A percentile compares a stretch with the other conserved stretches of the same genome.
These are phyloP conservation scores for Saccharomyces hybrid DNA, from an alignment of 1,139 yeast genomes.

Conservation along the genomic window DNA sequence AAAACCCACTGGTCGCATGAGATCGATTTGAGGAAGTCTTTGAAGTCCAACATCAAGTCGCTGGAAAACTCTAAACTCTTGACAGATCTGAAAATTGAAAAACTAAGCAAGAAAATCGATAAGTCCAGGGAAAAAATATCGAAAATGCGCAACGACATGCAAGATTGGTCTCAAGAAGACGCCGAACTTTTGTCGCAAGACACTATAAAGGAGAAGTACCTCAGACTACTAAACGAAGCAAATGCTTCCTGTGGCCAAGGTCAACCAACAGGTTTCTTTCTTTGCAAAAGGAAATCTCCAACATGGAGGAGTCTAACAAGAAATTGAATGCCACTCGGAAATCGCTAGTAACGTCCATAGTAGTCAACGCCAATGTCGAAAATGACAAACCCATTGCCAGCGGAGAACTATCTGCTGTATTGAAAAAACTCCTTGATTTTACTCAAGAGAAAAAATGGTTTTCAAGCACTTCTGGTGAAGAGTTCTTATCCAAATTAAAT, in stretches of 20 bases:
- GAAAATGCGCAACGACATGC: constrained; percentile 28
- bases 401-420: constrained; percentile 9
- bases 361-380: neutral
- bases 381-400: neutral
- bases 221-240: neutral
- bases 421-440: constrained; percentile 18
- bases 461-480: constrained; percentile 18
- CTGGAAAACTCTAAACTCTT: constrained; percentile 30
- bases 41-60: constrained; percentile 30
- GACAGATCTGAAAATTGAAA: constrained; percentile 27
- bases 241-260: neutral
- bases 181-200: constrained; percentile 14
- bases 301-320: constrained; percentile 9
- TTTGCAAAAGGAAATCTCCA: neutral
- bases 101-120: constrained; percentile 24
- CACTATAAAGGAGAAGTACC: constrained; percentile 6
- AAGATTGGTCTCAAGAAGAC: constrained; percentile 18
- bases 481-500: constrained; percentile 18
- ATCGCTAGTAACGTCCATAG: neutral
- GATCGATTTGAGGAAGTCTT: constrained; percentile 26
- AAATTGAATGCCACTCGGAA: neutral
- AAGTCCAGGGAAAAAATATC: constrained; percentile 17
- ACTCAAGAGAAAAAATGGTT: constrained; percentile 24
- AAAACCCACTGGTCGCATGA: constrained; percentile 31
- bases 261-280: neutral